Evolutionary conservation across 371 early-diverging fungal genomes (phyloP).

Genomic region (Neoconidiobolus thromboides): DNA sequence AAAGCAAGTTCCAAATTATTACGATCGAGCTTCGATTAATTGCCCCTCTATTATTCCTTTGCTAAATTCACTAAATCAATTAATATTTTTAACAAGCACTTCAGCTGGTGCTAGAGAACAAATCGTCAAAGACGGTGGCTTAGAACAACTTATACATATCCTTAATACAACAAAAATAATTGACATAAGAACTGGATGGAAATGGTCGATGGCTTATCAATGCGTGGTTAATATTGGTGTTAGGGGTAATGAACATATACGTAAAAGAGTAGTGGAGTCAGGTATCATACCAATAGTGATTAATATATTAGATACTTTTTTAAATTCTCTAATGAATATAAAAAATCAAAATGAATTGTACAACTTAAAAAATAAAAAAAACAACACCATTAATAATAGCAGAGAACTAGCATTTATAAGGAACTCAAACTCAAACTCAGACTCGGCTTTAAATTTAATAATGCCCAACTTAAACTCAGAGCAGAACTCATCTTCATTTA

Average conservation of each 20-base stretch:
- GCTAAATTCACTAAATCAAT: constrained; percentile 68
- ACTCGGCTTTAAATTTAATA: background rate
- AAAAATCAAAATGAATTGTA: constrained; percentile 26
- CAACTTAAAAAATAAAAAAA: background rate
- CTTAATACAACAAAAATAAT: constrained; percentile 39
- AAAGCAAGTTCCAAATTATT: constrained; percentile 29
- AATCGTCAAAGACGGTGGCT: constrained; percentile 67
- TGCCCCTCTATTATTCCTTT: constrained; percentile 72
- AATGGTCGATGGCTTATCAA: constrained; percentile 66
- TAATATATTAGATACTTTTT: constrained; percentile 49
- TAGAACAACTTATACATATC: constrained; percentile 64
- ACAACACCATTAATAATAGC: background rate
- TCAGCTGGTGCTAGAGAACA: constrained; percentile 70
- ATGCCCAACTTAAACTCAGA: too few relatives aligned
- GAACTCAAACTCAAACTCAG: background rate
- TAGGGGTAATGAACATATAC: constrained; percentile 56
- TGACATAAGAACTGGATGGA: constrained; percentile 48
- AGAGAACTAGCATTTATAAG: background rate
- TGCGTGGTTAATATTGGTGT: constrained; percentile 73
- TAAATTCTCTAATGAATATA: constrained; percentile 24
- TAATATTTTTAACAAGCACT: constrained; percentile 62
- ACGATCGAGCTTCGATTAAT: constrained; percentile 78
- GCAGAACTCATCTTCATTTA: background rate
- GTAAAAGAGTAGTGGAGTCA: constrained; percentile 65
- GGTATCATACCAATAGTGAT: constrained; percentile 62